Base-by-base conservation (phyloP, 2,329 filamentous ascomycete species). In the Colletotrichum costaricense region DNA sequence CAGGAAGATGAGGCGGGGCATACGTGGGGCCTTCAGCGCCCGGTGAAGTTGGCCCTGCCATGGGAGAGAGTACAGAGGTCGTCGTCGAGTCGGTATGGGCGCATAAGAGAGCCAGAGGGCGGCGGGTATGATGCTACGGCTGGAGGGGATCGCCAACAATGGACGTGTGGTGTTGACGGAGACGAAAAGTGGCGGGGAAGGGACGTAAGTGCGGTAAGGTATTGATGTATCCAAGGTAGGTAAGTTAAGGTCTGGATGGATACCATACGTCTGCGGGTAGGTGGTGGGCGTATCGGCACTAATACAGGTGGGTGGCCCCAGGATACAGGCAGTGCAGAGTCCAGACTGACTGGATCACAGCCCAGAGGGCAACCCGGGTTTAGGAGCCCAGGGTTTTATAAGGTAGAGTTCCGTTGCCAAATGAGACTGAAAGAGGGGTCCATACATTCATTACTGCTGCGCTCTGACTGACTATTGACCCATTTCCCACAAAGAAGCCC, bases 11-110 rank as follows among this genome's bases (percentile, higher is more conserved):
- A 60, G 91, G 91, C 75, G 91, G 91, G 76, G 85, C 87, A 78
- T 86, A 90, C 78, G 88, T 88, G 76, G 89, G 89, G 78, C 89
- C 89, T 79, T 89, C 88, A 81, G 87, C 86, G 82, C 86, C 85
- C 75, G 89, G 89, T 76, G 89, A 90, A 77, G 86, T 85, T 79
- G 89, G 86, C 78, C 89, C 89, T 79, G 88, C 85, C 89, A 91
- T 91, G 38, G 46, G 38, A 55, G 68, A 72, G 33, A 12, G 33
- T 26, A 16, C 16, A 19, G 52, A 49, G 28, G 57, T 63, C n/a
- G 64, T 56, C 67, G 57, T 60, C 54, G 55, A 42, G 54, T 59
- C 55, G 30, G 33, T 59, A 22, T 35, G 26, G 12, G 64, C 24
- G 26, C 28, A 49, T 49, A 30, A 38, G 60, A 55, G 30, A 9